Evolutionary conservation across 1,139 yeast species (phyloP), one percentile per base, ranked within the genome.

Genomic region (Arxiozyma slooffiae): DNA sequence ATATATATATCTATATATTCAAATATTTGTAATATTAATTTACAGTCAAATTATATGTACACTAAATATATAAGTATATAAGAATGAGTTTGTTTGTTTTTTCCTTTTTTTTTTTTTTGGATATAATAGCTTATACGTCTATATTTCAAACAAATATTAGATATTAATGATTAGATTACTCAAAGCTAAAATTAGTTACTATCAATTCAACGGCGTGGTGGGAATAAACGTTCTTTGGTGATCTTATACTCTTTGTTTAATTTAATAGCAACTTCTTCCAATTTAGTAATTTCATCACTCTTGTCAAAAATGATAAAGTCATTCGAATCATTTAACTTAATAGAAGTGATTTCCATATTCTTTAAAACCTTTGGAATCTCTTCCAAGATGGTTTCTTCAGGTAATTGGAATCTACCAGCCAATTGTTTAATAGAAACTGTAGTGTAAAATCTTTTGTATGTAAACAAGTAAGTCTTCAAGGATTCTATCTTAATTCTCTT

Each of bases 401-500:
- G 68, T 51, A 92, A 73, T 57, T 81, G 83, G 67, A 90, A 94
- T 54, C 81, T 74, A 48, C 74, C 67, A 36, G 89, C 73, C 60
- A 92, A 75, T 60, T 81, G 80, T 23, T 74, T 68, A 51, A 88
- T 68, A n/a, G 95, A 82, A 54, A 90, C 77, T 58, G 86, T 84
- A 54, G 83, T 73, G 72, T 82, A 90, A 63, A 81, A 82, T 39
- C 82, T 69, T 65, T 86, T 87, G 73, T 84, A 89, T 58, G 88
- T 82, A 75, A 88, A 86, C 59, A 92, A 76, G 67, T 85, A 92
- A 24, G 97, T 88, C 71, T 95, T 80, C 65, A 92, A 77, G 49
- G 96, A 96, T 71, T 88, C 96, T 51, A 82, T 73, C 74, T 90
- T 95, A 60, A 92, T 78, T 73, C 88, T 87, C 58, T 76, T 78